Evolutionary conservation across 306 rosid genomes (phyloP), one percentile per base, ranked within the genome.

Genomic region (Fragaria vesca): DNA sequence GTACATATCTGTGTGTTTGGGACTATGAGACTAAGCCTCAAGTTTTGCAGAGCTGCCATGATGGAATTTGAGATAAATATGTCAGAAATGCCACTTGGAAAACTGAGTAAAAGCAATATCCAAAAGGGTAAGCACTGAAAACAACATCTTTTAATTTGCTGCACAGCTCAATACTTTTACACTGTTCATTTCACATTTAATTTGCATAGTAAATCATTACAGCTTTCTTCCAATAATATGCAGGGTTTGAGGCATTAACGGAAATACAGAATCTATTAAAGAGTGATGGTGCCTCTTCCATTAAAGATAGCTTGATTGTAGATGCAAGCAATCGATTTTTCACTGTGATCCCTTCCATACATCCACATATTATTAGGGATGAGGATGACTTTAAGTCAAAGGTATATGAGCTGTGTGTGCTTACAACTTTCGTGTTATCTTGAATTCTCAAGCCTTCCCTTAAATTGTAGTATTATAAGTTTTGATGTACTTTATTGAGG

Each of bases 11-110:
- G 75, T 73, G 8, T 78, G 61, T 72, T 5, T 78, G 34, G 24
- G 48, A 24, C 68, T 74, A 52, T 38, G 80, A 78, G 61, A 77
- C 90, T 90, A 75, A 88, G n/a, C 75, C 54, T 73, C 78, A 74
- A 71, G 58, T 82, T 79, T 85, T 83, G 83, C 92, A 95, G 98
- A 86, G 90, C 97, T 80, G 98, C 97, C 72, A 92, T 95, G 98
- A 86, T 95, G 97, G 98, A 95, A 79, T 95, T 92, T 80, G 97
- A 95, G 88, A 95, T 95, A 77, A 95, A 95, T 84, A 83, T 95
- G 98, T 82, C 97, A 2, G 97, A 95, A 84, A 95, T 95, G 98
- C 98, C 98, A 4, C 97, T 95, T 73, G 98, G 98, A 76, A 95
- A 91, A 81, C 88, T 95, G 81, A 95, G 97, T 93, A 92, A 88